Evolutionary conservation across 2,329 filamentous ascomycete genomes (phyloP).

Genomic region (Simplicillium aogashimaense): DNA sequence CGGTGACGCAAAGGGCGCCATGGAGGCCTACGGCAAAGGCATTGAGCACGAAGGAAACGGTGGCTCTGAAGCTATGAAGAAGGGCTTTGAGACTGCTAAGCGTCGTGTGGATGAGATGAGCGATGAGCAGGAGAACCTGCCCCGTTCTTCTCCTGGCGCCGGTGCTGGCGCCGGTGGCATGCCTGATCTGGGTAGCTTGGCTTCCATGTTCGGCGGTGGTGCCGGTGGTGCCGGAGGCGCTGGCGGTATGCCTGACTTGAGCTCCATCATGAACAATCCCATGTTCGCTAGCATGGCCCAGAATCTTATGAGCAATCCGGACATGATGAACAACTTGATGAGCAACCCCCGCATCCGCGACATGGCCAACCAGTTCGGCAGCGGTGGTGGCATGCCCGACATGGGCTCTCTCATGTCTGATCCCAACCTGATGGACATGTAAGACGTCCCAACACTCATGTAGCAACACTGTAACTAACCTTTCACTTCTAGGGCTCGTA

Average conservation of each 20-base stretch:
- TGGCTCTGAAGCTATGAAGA: constrained; percentile 94
- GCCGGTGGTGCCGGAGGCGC: constrained; percentile 51
- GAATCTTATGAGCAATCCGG: constrained; percentile 94
- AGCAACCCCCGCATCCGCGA: constrained; percentile 80
- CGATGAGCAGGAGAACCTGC: constrained; percentile 25
- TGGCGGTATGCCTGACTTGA: constrained; percentile 80
- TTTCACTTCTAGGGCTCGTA: constrained; percentile 25
- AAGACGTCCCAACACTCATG: constrained; percentile 30
- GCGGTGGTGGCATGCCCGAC: constrained; percentile 82
- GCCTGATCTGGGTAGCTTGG: constrained; percentile 62
- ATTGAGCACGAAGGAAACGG: constrained; percentile 92
- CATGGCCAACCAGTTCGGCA: constrained; percentile 73
- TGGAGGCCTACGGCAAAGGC: constrained; percentile 89
- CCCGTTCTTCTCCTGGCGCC: constrained; percentile 40
- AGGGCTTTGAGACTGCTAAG: constrained; percentile 90
- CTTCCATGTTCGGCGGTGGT: constrained; percentile 60
- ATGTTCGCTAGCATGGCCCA: constrained; percentile 98
- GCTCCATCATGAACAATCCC: constrained; percentile 87
- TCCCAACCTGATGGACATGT: constrained; percentile 87
- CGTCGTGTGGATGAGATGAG: constrained; percentile 75
- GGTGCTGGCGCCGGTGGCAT: constrained; percentile 49
- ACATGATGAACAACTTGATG: constrained; percentile 87
- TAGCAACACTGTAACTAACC: neutral
- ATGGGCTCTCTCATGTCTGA: constrained; percentile 81
- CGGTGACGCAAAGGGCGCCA: constrained; percentile 80